phyloP scores from a whole-genome alignment of 495 filamentous ascomycete species.

The Elasticomyces elasticus region DNA sequence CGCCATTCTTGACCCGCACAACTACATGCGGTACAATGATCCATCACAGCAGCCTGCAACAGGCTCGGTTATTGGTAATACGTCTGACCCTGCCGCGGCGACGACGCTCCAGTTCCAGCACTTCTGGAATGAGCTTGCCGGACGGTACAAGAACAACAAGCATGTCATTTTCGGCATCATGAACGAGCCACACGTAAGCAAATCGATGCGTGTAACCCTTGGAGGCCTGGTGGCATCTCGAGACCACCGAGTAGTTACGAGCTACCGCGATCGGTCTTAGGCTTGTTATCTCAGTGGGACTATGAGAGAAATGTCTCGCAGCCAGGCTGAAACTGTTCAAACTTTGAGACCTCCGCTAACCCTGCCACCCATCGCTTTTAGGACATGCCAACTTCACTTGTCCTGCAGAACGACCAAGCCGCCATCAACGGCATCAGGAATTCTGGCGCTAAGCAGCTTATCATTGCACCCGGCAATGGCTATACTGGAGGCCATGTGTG shows the following conservation, averaged over 20 bases:
- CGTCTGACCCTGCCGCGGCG: conserved; percentile 20
- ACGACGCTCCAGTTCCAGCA: conserved; percentile 22
- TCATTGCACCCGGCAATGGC: conserved; percentile 26
- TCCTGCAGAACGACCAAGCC: conserved; percentile 24
- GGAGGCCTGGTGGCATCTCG: too few relatives aligned
- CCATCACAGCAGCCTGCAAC: conserved; percentile 23
- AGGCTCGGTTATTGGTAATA: conserved; percentile 26
- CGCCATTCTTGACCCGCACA: conserved; percentile 27
- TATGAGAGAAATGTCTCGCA: too few relatives aligned
- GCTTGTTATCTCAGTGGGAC: too few relatives aligned
- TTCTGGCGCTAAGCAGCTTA: conserved; percentile 23
- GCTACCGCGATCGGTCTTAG: too few relatives aligned
- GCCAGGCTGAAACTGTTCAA: too few relatives aligned
- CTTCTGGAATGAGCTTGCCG: conserved; percentile 25
- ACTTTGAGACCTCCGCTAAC: conserved; percentile 22
- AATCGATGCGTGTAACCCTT: too few relatives aligned
- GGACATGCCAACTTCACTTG: conserved; percentile 22
- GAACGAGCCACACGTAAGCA: conserved; percentile 28
- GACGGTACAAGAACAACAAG: conserved; percentile 19
- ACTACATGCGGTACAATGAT: conserved; percentile 30
- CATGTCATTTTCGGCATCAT: conserved; percentile 29
- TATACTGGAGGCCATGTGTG: conserved; percentile 25
- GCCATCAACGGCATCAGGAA: conserved; percentile 23
- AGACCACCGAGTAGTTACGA: too few relatives aligned
- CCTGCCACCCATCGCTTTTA: background rate